Conservation (phyloP, 768 basidiomycete genomes). For the Russula abietina region DNA sequence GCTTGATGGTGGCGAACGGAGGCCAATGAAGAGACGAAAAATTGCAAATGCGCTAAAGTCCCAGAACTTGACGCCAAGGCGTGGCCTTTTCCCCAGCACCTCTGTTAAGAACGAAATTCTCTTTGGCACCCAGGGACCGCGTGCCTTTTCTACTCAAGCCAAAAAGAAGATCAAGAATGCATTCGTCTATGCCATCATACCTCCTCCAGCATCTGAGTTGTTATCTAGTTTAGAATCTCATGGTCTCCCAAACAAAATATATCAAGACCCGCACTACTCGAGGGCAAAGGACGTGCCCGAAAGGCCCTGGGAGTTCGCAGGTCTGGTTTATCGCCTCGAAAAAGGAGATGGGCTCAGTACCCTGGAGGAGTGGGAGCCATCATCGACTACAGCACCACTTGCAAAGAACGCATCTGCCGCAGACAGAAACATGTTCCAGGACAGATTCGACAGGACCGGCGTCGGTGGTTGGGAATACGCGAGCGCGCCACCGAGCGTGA, state of each 20-base stretch:
- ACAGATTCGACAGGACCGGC: slow-evolving; percentile 28
- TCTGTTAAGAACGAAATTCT: neutral
- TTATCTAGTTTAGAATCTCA: slow-evolving; percentile 39
- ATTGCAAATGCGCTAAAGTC: slow-evolving; percentile 3
- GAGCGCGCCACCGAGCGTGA: slow-evolving; percentile 55
- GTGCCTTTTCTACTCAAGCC: slow-evolving; percentile 15
- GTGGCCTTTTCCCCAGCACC: neutral
- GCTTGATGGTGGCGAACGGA: slow-evolving; percentile 13
- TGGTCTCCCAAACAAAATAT: slow-evolving; percentile 53
- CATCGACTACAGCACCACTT: neutral
- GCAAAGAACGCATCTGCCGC: neutral
- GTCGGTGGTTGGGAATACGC: slow-evolving; percentile 80
- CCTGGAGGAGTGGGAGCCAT: slow-evolving; percentile 54
- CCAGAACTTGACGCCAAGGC: neutral
- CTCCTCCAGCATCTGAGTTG: slow-evolving; percentile 49
- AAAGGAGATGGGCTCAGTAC: slow-evolving; percentile 51
- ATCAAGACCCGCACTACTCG: slow-evolving; percentile 79
- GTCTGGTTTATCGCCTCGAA: slow-evolving; percentile 64
- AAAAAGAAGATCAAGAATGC: slow-evolving; percentile 31
- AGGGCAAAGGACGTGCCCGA: slow-evolving; percentile 61
- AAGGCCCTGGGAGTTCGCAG: slow-evolving; percentile 70
- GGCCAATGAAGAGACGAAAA: slow-evolving; percentile 20
- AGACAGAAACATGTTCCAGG: slow-evolving; percentile 14
- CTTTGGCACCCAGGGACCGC: slow-evolving; percentile 15
- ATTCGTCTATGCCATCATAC: slow-evolving; percentile 44